Base-by-base conservation (phyloP, 2,329 filamentous ascomycete genomes). In the Gaeumannomyces tritici region DNA sequence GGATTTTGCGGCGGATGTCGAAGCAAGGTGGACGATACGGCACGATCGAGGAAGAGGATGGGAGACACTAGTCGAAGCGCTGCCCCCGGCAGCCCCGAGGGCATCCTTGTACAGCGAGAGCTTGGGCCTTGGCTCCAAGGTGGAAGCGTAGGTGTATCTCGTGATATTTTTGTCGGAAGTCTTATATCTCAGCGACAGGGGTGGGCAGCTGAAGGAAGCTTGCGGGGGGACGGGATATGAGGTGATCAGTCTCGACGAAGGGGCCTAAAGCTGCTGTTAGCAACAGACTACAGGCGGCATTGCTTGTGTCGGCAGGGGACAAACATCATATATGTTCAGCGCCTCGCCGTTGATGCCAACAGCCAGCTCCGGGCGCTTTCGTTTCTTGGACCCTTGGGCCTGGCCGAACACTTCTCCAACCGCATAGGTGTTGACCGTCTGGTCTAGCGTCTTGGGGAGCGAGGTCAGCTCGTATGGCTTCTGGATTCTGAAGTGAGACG, bases 151-250 rank as follows among this genome's bases (percentile, higher is more conserved):
- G 3, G 86, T 88, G 68, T 84, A 84, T 67, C 86, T 79, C 55
- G 79, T 76, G 35, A 83, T 74, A 63, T 80, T 78, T 65, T 73
- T 79, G 62, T 73, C 76, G 27, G 77, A 76, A 57, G 76, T 76
- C 67, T 83, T 79, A 65, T 79, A 76, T 66, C 83, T 79, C 55
- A 87, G 71, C 21, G 86, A 88, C 71, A 79, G 81, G 26, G 85
- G 81, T 11, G 85, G 73, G 72, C 85, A 88, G 62, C 84, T 84
- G 70, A 89, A 86, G 61, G 78, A 79, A 61, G 86, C 82, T 71
- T 87, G 84, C 1, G 86, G 86, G 29, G 86, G 83, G 64, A 89
- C 81, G 27, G 86, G 85, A 70, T 88, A 88, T 2, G 86, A 88
- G 8, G 85, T 88, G 67, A 88, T 80, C 65, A 88, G 75, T 64